phyloP scores from a whole-genome alignment of 495 filamentous ascomycete genomes.

The Glutinoglossum americanum region DNA sequence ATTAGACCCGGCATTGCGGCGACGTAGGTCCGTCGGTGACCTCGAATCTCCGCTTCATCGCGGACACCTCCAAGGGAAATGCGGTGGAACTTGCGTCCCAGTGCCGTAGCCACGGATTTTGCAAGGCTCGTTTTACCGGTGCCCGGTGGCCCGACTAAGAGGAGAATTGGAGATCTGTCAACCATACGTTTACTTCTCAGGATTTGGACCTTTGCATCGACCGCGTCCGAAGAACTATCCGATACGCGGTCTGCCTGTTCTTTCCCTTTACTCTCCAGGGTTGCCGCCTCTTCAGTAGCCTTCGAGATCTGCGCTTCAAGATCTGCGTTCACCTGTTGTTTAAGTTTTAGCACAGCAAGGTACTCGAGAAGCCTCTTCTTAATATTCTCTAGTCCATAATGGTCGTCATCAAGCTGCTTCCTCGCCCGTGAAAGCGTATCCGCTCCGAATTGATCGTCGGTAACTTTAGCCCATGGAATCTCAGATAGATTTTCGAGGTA shows the following conservation, averaged over 20 bases:
- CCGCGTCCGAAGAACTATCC: slow-evolving; percentile 23
- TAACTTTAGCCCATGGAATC: slow-evolving; percentile 77
- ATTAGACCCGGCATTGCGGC: slow-evolving; percentile 96
- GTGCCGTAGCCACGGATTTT: slow-evolving; percentile 74
- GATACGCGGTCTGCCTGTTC: slow-evolving; percentile 19
- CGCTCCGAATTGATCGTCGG: slow-evolving; percentile 68
- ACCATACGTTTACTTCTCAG: slow-evolving; percentile 52
- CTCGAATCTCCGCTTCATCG: slow-evolving; percentile 92
- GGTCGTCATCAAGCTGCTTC: slow-evolving; percentile 85
- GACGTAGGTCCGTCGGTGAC: slow-evolving; percentile 90
- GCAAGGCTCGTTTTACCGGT: slow-evolving; percentile 93
- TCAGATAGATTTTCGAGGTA: slow-evolving; percentile 90
- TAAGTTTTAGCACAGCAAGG: slow-evolving; percentile 80
- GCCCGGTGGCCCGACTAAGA: slow-evolving; percentile 85
- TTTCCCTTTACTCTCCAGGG: slow-evolving; percentile 21
- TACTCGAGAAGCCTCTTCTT: slow-evolving; percentile 95
- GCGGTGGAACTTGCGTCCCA: slow-evolving; percentile 89
- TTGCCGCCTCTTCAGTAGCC: slow-evolving; percentile 30
- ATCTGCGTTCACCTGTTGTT: slow-evolving; percentile 67
- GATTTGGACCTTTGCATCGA: slow-evolving; percentile 39
- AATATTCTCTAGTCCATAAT: slow-evolving; percentile 91
- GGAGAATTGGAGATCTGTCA: slow-evolving; percentile 88
- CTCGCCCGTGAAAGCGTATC: slow-evolving; percentile 60
- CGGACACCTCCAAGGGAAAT: slow-evolving; percentile 92
- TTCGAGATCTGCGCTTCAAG: slow-evolving; percentile 55